Evolutionary conservation across 257 asterid genomes (phyloP).

Genomic region (Rauvolfia tetraphylla): DNA sequence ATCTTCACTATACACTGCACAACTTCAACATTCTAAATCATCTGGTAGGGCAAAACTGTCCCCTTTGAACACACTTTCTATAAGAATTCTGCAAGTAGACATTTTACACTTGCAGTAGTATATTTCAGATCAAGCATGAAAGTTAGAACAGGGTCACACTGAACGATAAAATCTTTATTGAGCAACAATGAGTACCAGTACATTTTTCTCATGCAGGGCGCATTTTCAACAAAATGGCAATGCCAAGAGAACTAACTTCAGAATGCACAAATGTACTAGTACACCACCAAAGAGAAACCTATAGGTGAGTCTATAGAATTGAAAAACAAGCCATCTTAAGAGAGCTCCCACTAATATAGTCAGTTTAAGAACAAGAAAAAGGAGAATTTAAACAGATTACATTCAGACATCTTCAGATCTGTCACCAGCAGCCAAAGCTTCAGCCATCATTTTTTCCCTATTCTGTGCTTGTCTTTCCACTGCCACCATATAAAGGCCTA

Average conservation of each 20-base stretch:
- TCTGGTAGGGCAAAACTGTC: neutral
- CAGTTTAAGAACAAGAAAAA: neutral
- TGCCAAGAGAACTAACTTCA: neutral
- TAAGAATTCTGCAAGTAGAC: neutral
- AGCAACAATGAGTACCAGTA: neutral
- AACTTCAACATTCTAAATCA: neutral
- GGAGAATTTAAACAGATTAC: neutral
- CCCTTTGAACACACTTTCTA: neutral
- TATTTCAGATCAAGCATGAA: neutral
- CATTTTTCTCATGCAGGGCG: neutral
- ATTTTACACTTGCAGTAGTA: neutral
- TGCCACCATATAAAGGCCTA: constrained; percentile 85
- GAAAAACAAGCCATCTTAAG: neutral
- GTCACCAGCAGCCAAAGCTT: constrained; percentile 49
- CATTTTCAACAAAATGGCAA: neutral
- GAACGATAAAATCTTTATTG: neutral
- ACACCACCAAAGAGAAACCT: neutral
- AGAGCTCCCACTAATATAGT: neutral
- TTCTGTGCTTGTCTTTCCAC: constrained; percentile 81
- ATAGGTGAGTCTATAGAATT: neutral
- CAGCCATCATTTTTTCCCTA: constrained; percentile 67
- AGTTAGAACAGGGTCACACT: neutral
- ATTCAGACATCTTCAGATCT: constrained; percentile 32
- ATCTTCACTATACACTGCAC: neutral
- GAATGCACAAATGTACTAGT: neutral